These are phyloP conservation scores for Tuber umbilicatum DNA, from an alignment of 495 filamentous ascomycete genomes.

Conservation along the genomic window DNA sequence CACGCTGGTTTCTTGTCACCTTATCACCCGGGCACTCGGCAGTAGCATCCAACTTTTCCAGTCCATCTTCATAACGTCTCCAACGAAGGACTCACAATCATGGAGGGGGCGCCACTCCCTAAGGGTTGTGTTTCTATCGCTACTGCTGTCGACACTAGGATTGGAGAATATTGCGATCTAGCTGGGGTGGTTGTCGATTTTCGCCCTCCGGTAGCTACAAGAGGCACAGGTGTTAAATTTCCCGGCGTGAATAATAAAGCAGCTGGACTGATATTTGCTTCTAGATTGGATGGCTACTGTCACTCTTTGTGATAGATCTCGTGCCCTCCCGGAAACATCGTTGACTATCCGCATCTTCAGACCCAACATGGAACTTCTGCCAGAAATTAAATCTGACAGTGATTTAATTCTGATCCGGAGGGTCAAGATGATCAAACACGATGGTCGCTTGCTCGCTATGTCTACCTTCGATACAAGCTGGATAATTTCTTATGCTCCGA, in stretches of 20 bases:
- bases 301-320: slow-evolving; percentile 34
- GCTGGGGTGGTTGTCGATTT: slow-evolving; percentile 22
- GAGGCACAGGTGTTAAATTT: slow-evolving; percentile 21
- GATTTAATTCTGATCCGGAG: slow-evolving; percentile 31
- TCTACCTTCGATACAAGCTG: slow-evolving; percentile 14
- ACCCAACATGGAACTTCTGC: slow-evolving; percentile 20
- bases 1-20: background rate
- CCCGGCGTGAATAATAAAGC: background rate
- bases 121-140: background rate
- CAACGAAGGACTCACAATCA: background rate
- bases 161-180: slow-evolving; percentile 13
- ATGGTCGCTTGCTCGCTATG: slow-evolving; percentile 12
- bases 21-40: background rate
- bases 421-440: slow-evolving; percentile 16
- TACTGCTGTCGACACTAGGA: background rate
- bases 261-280: background rate
- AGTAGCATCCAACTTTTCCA: background rate
- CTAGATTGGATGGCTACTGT: slow-evolving; percentile 33
- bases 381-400: slow-evolving; percentile 23
- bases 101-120: background rate
- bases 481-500: slow-evolving; percentile 21
- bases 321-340: slow-evolving; percentile 9
- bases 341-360: slow-evolving; percentile 28
- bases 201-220: slow-evolving; percentile 21
- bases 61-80: background rate